Conservation (phyloP, 1,284 basidiomycete species). For the Exsudoporus floridanus region DNA sequence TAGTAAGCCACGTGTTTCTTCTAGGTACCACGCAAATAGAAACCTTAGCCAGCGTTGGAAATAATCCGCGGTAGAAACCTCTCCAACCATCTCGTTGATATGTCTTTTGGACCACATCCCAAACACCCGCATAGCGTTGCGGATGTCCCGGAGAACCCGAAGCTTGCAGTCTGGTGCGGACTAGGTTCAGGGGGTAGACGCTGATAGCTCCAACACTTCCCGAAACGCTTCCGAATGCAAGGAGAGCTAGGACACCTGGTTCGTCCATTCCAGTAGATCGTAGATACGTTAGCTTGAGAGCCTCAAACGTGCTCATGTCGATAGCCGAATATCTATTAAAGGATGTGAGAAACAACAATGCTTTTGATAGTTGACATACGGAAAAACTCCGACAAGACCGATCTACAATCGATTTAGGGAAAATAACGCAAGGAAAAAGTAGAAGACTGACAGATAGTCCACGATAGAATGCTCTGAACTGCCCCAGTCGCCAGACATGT, state of each 20-base stretch:
- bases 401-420: slow-evolving; percentile 51
- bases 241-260: slow-evolving; percentile 77
- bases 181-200: slow-evolving; percentile 91
- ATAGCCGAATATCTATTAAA: slow-evolving; percentile 75
- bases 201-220: slow-evolving; percentile 90
- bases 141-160: slow-evolving; percentile 93
- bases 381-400: slow-evolving; percentile 87
- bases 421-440: slow-evolving; percentile 7
- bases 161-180: slow-evolving; percentile 93
- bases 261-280: slow-evolving; percentile 81
- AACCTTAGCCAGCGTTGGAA: slow-evolving; percentile 90
- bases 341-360: neutral
- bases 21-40: neutral
- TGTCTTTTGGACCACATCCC: slow-evolving; percentile 84
- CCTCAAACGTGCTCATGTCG: slow-evolving; percentile 95
- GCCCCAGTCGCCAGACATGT: slow-evolving; percentile 79
- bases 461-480: slow-evolving; percentile 84
- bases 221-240: slow-evolving; percentile 87
- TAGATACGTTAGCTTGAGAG: slow-evolving; percentile 81
- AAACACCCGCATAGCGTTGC: slow-evolving; percentile 82
- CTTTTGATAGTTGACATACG: slow-evolving; percentile 47
- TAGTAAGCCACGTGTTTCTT: slow-evolving; percentile 12
- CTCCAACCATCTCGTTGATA: slow-evolving; percentile 86
- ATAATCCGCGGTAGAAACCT: slow-evolving; percentile 92
- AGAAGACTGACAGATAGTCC: slow-evolving; percentile 74